These are phyloP conservation scores for Fusarium robinianum DNA, from an alignment of 2,329 filamentous ascomycete genomes.

Conservation along the genomic window DNA sequence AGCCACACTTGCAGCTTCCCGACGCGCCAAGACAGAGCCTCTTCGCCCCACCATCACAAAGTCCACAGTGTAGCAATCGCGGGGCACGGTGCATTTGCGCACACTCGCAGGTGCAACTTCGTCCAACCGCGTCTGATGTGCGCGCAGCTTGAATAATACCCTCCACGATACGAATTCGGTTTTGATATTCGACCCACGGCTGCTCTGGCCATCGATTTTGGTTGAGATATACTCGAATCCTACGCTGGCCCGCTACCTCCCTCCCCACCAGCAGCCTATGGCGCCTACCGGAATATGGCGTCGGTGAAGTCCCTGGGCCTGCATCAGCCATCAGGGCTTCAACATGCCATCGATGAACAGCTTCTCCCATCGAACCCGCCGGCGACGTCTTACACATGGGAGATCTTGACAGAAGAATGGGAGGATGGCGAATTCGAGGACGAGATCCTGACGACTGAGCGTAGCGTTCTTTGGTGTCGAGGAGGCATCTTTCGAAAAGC, in stretches of 20 bases:
- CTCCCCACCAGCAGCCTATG: constrained; percentile 43
- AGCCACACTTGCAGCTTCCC: constrained; percentile 26
- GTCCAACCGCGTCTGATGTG: constrained; percentile 26
- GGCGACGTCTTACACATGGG: constrained; percentile 74
- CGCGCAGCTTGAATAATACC: constrained; percentile 24
- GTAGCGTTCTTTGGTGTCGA: constrained; percentile 85
- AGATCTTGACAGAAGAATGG: constrained; percentile 55
- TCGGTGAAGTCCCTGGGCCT: constrained; percentile 87
- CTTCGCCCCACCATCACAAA: constrained; percentile 32
- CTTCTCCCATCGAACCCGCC: constrained; percentile 71
- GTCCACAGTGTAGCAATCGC: constrained; percentile 8
- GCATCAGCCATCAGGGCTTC: constrained; percentile 83
- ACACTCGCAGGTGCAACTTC: constrained; percentile 11
- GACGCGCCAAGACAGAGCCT: constrained; percentile 21
- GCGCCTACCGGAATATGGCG: constrained; percentile 67
- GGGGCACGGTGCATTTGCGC: constrained; percentile 18
- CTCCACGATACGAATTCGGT: no score
- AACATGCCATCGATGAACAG: constrained; percentile 80
- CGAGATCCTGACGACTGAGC: constrained; percentile 76
- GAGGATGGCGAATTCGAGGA: constrained; percentile 63
- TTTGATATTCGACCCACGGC: no score
- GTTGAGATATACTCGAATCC: neutral
- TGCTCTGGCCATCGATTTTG: no score
- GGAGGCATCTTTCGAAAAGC: constrained; percentile 82
- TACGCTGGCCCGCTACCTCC: no score